Conservation (phyloP, 148 eudicot genomes). For the Chenopodium berlandieri region DNA sequence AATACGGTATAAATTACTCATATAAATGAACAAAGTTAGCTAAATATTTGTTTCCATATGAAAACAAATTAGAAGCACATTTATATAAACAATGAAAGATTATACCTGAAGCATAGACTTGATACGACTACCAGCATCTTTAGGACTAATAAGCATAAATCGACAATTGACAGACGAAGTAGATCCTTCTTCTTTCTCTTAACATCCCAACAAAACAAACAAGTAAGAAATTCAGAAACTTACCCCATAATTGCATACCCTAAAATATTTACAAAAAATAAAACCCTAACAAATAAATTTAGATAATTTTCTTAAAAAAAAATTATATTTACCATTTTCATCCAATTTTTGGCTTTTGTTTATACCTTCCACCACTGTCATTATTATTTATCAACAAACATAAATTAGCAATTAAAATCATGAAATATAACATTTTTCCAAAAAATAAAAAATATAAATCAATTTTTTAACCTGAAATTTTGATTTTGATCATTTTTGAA, state of each 20-base stretch:
- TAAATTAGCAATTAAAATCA: background rate
- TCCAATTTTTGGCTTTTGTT: constrained; percentile 10
- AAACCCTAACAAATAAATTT: constrained; percentile 12
- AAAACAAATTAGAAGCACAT: background rate
- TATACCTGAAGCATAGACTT: constrained; percentile 65
- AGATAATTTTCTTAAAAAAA: background rate
- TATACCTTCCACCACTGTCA: constrained; percentile 38
- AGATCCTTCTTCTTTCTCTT: constrained; percentile 14
- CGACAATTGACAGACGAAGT: constrained; percentile 28
- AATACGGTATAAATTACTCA: no score
- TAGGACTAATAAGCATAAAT: constrained; percentile 68
- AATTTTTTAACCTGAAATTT: constrained; percentile 47
- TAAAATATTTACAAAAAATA: background rate
- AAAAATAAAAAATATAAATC: background rate
- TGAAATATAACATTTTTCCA: background rate
- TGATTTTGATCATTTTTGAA: constrained; percentile 42
- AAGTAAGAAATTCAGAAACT: background rate
- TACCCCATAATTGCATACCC: background rate
- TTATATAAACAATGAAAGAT: background rate
- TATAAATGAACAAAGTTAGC: no score
- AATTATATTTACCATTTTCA: constrained; percentile 25
- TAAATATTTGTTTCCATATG: no score
- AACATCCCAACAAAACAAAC: constrained; percentile 1
- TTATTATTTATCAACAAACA: constrained; percentile 4
- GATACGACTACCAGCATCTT: constrained; percentile 50